Evolutionary conservation across 2,329 filamentous ascomycete species (phyloP), one percentile per base, ranked within the genome.

Genomic region (Xylariaceae sp.): DNA sequence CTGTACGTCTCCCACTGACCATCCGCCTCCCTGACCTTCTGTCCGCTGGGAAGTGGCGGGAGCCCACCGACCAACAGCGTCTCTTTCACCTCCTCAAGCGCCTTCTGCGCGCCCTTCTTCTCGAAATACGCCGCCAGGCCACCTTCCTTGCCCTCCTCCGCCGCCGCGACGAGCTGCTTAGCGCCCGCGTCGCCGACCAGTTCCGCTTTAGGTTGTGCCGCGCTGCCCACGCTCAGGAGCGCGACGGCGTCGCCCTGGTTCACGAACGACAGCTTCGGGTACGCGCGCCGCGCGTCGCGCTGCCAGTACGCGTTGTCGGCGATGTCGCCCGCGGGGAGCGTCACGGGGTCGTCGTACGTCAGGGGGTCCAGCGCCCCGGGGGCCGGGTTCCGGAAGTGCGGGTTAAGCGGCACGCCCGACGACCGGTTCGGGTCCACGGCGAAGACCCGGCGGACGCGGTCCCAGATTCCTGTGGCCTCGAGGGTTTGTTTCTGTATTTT

Each of bases 261-360:
- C 46, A 98, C 76, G 31, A 86, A 81, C 58, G 84, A 90, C 40
- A 85, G 73, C 53, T 74, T 76, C 21, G 92, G 85, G 69, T 97
- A 97, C 56, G 74, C 74, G 56, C 92, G 78, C 54, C 92, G 85
- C 46, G 71, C 65, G 60, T 98, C 92, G 57, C 92, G 88, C 74
- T 94, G 94, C 88, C 88, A 98, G 71, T 96, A 94, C 26, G 88
- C 80, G 68, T 94, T 94, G 64, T 90, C 86, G 55, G 88, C 88
- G 55, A 94, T 81, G 62, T 94, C 88, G 51, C 76, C 86, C 2
- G 88, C 85, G n/a, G 88, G 88, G 0, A 83, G 43, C 11, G 87
- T 94, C 43, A 90, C 84, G 15, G 86, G 85, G 61, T 94, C 88
- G 62, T 85, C 78, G 69, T 90, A 92, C 43, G 64, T 64, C 41